Conservation (phyloP, 1,284 basidiomycete genomes). For the Ganoderma sinense region DNA sequence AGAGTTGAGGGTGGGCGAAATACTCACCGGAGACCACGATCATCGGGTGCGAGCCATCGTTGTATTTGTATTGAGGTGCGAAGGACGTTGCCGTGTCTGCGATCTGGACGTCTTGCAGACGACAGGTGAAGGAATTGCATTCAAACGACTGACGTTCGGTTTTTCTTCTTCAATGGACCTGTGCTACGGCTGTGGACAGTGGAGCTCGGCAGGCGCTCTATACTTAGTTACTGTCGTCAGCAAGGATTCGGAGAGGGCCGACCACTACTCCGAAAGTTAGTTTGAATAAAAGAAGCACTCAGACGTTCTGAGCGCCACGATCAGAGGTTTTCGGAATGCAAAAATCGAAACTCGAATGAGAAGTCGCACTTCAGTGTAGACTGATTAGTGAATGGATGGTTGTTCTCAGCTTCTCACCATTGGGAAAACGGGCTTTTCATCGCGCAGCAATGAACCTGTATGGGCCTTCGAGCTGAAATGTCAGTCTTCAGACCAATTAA, state of each 20-base stretch:
- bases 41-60: slow-evolving; percentile 20
- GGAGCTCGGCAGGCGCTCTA: background rate
- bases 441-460: too few species aligned
- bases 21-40: slow-evolving; percentile 23
- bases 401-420: background rate
- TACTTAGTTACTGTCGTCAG: background rate
- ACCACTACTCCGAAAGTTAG: background rate
- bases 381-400: background rate
- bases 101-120: background rate
- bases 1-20: background rate
- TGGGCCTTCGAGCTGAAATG: too few species aligned
- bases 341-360: background rate
- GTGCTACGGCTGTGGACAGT: background rate
- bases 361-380: background rate
- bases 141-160: too few species aligned
- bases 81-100: background rate
- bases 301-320: background rate
- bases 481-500: too few species aligned
- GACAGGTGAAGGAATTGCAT: background rate
- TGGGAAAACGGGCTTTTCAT: background rate
- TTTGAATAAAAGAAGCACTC: background rate
- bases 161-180: background rate
- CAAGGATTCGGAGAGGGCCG: background rate
- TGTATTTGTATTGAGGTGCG: slow-evolving; percentile 8
- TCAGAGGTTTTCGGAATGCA: background rate